Evolutionary conservation across 2,329 filamentous ascomycete genomes (phyloP).

Genomic region (Monosporascus sp.): DNA sequence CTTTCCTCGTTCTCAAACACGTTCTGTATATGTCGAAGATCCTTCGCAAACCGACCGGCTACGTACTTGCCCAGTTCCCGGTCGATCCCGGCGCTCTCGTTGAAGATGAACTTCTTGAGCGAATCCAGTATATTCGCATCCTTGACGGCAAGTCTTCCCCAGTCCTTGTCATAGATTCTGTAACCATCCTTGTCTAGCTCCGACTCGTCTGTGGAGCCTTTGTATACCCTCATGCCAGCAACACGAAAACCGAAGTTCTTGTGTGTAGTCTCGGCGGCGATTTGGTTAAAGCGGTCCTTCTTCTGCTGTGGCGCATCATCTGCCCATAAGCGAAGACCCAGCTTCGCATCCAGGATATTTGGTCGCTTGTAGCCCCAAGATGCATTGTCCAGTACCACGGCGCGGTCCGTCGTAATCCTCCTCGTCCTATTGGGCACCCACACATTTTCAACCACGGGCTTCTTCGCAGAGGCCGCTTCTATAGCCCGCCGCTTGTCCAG

Average conservation of each 20-base stretch:
- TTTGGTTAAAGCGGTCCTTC: conserved; percentile 54
- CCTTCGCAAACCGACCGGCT: conserved; percentile 46
- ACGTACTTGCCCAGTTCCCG: conserved; percentile 51
- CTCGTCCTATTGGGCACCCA: conserved; percentile 47
- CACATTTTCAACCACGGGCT: conserved; percentile 15
- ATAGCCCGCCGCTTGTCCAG: conserved; percentile 10
- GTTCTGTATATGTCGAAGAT: conserved; percentile 47
- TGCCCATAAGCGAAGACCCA: conserved; percentile 81
- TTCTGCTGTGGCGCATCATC: conserved; percentile 60
- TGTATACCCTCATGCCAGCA: conserved; percentile 60
- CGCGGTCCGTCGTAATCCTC: conserved; percentile 69
- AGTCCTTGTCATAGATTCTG: conserved; percentile 58
- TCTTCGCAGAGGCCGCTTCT: conserved; percentile 11
- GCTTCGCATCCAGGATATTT: conserved; percentile 90
- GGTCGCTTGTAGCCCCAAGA: conserved; percentile 74
- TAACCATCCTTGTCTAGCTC: conserved; percentile 51
- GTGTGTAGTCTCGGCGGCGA: conserved; percentile 54
- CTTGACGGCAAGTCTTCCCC: conserved; percentile 48
- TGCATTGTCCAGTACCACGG: conserved; percentile 81
- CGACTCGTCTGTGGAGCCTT: conserved; percentile 45
- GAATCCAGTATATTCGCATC: conserved; percentile 48
- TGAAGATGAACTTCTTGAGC: conserved; percentile 54
- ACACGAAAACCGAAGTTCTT: conserved; percentile 56
- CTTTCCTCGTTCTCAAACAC: conserved; percentile 52
- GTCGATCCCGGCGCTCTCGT: conserved; percentile 52